Conservation (phyloP, 768 basidiomycete genomes). For the Tylopilus sp. region DNA sequence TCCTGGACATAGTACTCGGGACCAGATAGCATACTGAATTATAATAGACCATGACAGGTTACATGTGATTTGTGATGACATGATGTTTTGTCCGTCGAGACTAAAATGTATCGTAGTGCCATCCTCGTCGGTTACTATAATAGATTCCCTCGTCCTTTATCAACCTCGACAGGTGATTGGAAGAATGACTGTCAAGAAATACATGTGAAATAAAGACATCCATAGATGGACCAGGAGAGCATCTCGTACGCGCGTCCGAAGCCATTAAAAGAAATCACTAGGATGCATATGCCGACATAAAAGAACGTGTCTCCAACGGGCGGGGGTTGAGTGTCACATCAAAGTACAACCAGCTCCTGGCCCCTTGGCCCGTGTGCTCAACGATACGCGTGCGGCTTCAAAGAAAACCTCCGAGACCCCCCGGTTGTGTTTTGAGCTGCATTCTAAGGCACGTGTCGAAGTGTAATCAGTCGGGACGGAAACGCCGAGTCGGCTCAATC, state of each 20-base stretch:
- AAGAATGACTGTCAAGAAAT: constrained; percentile 12
- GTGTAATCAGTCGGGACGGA: not conserved
- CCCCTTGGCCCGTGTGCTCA: constrained; percentile 71
- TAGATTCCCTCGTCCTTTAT: constrained; percentile 13
- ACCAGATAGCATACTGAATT: constrained; percentile 4
- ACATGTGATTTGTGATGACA: constrained; percentile 31
- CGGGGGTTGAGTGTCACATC: constrained; percentile 41
- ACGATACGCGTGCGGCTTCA: constrained; percentile 83
- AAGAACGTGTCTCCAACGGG: constrained; percentile 1
- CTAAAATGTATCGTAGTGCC: constrained; percentile 27
- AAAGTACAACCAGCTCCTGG: constrained; percentile 54
- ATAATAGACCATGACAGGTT: constrained; percentile 61
- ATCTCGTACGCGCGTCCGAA: not conserved
- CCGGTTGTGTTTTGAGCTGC: constrained; percentile 95
- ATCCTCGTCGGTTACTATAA: constrained; percentile 25
- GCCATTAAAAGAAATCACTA: constrained; percentile 23
- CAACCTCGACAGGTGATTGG: not conserved
- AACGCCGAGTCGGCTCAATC: not conserved
- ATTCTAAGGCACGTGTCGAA: constrained; percentile 52
- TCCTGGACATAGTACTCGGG: no score
- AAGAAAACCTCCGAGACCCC: constrained; percentile 93
- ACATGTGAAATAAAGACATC: constrained; percentile 4
- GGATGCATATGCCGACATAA: constrained; percentile 14
- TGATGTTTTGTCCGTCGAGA: constrained; percentile 1
- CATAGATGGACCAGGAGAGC: not conserved